phyloP scores from a whole-genome alignment of 257 asterid species.

The Solanum chilense region DNA sequence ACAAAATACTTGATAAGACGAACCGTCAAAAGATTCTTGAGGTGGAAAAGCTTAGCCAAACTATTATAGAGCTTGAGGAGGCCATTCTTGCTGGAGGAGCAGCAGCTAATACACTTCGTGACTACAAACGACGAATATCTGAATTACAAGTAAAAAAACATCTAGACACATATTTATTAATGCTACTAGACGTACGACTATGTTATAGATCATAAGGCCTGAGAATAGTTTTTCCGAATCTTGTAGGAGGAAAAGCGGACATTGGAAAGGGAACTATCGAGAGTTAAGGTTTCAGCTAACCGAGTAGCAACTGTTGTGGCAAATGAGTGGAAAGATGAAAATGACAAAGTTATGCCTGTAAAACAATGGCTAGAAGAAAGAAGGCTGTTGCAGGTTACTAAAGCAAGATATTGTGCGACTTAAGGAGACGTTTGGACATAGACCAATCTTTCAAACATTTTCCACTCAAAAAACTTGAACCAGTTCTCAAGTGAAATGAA shows the following conservation, averaged over 20 bases:
- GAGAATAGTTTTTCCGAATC: background rate
- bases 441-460: background rate
- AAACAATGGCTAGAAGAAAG: slow-evolving; percentile 96
- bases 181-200: background rate
- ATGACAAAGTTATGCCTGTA: slow-evolving; percentile 84
- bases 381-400: slow-evolving; percentile 55
- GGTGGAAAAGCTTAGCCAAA: slow-evolving; percentile 76
- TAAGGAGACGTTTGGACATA: background rate
- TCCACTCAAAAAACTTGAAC: background rate
- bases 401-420: background rate
- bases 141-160: slow-evolving; percentile 43
- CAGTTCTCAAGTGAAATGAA: background rate
- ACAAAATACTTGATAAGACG: slow-evolving; percentile 67
- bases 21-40: slow-evolving; percentile 67
- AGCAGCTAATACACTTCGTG: slow-evolving; percentile 63
- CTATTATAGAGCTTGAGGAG: slow-evolving; percentile 74
- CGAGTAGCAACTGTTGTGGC: slow-evolving; percentile 75
- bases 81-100: slow-evolving; percentile 81
- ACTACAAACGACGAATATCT: slow-evolving; percentile 51
- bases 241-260: slow-evolving; percentile 80
- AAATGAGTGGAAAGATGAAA: slow-evolving; percentile 94
- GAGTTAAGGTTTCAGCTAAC: slow-evolving; percentile 75
- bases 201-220: background rate
- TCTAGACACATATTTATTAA: background rate
- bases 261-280: slow-evolving; percentile 77